A percentile compares a stretch with the other conserved stretches of the same genome.
Conservation (phyloP, 257 asterid genomes). For the Ligustrum vulgare region DNA sequence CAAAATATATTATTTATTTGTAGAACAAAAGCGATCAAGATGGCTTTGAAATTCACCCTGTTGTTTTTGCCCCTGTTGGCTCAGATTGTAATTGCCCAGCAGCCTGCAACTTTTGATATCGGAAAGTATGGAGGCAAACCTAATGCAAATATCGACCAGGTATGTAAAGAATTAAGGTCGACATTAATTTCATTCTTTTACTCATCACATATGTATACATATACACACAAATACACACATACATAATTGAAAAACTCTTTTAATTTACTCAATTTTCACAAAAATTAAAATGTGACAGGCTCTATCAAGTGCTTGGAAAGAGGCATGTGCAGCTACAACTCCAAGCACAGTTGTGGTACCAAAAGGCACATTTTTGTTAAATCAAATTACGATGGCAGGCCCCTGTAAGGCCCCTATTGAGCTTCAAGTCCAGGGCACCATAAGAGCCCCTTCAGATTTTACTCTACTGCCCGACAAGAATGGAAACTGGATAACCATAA, state of each 20-base stretch:
- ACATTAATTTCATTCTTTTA: background rate
- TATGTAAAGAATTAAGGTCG: no score
- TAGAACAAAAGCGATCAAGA: background rate
- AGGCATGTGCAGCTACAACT: conserved; percentile 25
- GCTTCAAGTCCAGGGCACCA: conserved; percentile 20
- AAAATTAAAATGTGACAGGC: conserved; percentile 25
- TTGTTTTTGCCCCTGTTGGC: background rate
- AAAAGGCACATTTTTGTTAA: conserved; percentile 18
- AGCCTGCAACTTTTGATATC: background rate
- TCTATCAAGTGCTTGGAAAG: conserved; percentile 25
- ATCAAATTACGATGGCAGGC: conserved; percentile 16
- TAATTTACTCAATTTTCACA: background rate
- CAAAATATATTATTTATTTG: background rate
- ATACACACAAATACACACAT: no score
- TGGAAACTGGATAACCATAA: conserved; percentile 24
- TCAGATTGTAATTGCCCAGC: background rate
- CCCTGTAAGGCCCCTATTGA: conserved; percentile 35
- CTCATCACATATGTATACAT: no score
- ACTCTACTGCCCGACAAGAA: background rate
- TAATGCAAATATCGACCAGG: background rate
- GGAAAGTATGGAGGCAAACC: background rate
- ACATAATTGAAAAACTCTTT: no score
- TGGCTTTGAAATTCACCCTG: background rate
- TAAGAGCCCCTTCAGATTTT: conserved; percentile 26
- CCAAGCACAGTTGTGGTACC: conserved; percentile 27